These are phyloP conservation scores for Stemphylium lycopersici DNA, from an alignment of 2,329 filamentous ascomycete genomes.

Conservation along the genomic window DNA sequence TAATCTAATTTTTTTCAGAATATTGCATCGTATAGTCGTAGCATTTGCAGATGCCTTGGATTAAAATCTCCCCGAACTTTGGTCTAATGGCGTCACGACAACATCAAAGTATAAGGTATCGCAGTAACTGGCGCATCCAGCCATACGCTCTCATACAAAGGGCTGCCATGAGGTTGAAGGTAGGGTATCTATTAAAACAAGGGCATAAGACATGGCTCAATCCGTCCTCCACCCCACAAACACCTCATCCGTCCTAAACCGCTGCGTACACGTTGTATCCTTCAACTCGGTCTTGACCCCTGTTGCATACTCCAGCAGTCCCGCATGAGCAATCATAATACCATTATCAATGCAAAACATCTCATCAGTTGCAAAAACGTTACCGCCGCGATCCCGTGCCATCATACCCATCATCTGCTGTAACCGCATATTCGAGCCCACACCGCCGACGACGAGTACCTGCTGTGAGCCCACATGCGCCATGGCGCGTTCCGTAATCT, in stretches of 20 bases:
- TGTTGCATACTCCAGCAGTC: conserved; percentile 80
- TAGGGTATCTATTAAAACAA: conserved; percentile 19
- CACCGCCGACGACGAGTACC: conserved; percentile 93
- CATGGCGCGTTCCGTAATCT: conserved; percentile 98
- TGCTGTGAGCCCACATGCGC: conserved; percentile 90
- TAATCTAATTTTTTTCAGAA: no score
- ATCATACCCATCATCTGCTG: conserved; percentile 99
- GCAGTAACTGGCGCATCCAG: not conserved
- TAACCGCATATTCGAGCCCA: conserved; percentile 91
- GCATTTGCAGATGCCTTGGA: not conserved
- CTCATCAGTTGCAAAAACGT: conserved; percentile 93
- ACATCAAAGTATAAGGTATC: not conserved
- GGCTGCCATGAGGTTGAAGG: not conserved
- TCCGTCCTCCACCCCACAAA: conserved; percentile 57
- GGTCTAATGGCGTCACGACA: not conserved
- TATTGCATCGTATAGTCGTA: no score
- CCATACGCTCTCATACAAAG: not conserved
- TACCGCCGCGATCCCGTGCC: conserved; percentile 86
- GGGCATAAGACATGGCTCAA: conserved; percentile 4
- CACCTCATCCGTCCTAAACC: conserved; percentile 59
- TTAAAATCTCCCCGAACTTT: not conserved
- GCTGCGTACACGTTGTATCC: conserved; percentile 73
- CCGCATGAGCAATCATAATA: conserved; percentile 99
- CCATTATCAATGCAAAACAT: conserved; percentile 98
- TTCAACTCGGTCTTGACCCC: conserved; percentile 78